Conservation (phyloP, 2,329 filamentous ascomycete genomes). For the Zarea fungicola region DNA sequence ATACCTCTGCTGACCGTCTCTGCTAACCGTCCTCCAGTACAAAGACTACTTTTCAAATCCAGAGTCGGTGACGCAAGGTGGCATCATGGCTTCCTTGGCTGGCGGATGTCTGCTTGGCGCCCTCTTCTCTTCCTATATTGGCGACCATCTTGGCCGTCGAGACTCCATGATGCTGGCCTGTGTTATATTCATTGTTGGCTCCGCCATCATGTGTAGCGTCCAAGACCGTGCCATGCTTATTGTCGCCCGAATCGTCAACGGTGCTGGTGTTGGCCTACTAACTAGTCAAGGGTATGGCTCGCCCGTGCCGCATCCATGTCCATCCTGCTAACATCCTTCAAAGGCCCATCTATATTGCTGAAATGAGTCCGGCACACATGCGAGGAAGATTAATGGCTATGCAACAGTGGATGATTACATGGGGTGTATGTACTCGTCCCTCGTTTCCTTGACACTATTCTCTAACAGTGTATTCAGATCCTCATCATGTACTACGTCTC, state of each 20-base stretch:
- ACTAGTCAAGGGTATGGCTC: conserved; percentile 39
- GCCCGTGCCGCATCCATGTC: neutral
- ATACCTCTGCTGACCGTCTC: neutral
- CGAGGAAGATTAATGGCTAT: conserved; percentile 59
- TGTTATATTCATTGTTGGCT: conserved; percentile 19
- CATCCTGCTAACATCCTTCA: neutral
- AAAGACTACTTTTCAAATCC: conserved; percentile 43
- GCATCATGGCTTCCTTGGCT: conserved; percentile 39
- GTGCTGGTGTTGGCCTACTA: conserved; percentile 58
- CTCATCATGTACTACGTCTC: conserved; percentile 64
- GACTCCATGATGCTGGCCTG: conserved; percentile 20
- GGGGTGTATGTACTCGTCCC: conserved; percentile 45
- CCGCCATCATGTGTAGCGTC: conserved; percentile 17
- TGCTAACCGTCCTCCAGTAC: conserved; percentile 27
- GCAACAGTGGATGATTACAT: conserved; percentile 44
- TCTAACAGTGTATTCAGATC: conserved; percentile 36
- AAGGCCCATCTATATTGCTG: conserved; percentile 56
- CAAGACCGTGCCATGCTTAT: conserved; percentile 32
- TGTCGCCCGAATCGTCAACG: conserved; percentile 54
- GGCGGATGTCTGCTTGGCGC: conserved; percentile 41
- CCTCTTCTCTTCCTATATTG: conserved; percentile 35
- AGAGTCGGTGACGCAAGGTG: conserved; percentile 35
- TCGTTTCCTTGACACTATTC: conserved; percentile 30
- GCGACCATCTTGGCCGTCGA: conserved; percentile 37
- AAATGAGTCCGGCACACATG: conserved; percentile 43